Conservation (phyloP, 225 moss, liverwort and hornwort species). For the Antitrichia curtipendula region DNA sequence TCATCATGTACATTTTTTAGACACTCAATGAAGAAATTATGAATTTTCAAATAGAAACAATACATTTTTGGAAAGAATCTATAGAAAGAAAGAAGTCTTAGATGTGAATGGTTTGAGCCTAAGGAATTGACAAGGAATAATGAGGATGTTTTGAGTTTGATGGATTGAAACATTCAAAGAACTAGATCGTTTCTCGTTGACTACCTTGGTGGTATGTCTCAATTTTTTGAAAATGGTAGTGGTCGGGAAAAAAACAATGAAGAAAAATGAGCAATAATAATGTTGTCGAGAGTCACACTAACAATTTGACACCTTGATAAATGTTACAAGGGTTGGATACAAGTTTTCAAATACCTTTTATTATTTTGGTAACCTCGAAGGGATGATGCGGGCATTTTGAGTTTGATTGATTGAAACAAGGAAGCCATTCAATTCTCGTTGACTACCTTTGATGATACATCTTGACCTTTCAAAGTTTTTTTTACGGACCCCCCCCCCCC, state of each 20-base stretch:
- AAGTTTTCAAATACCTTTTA: too few species aligned
- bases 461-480: not conserved
- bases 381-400: fast-evolving
- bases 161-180: not conserved
- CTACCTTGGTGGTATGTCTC: fast-evolving
- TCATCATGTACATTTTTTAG: not conserved
- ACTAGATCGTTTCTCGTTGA: fast-evolving
- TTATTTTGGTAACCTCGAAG: too few species aligned
- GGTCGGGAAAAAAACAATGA: not conserved
- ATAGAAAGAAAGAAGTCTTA: not conserved
- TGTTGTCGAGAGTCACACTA: not conserved
- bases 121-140: fast-evolving
- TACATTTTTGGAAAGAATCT: not conserved
- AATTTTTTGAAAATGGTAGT: not conserved
- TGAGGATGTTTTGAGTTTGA: fast-evolving
- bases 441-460: not conserved
- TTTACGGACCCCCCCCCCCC: too few species aligned
- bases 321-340: too few species aligned
- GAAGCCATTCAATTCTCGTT: not conserved
- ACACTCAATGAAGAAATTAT: not conserved
- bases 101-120: not conserved
- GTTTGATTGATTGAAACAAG: not conserved
- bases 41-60: not conserved
- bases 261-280: not conserved
- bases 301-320: not conserved